Evolutionary conservation across 345 rosid species (phyloP), one percentile per base, ranked within the genome.

Genomic region (Moricandia moricandioides): DNA sequence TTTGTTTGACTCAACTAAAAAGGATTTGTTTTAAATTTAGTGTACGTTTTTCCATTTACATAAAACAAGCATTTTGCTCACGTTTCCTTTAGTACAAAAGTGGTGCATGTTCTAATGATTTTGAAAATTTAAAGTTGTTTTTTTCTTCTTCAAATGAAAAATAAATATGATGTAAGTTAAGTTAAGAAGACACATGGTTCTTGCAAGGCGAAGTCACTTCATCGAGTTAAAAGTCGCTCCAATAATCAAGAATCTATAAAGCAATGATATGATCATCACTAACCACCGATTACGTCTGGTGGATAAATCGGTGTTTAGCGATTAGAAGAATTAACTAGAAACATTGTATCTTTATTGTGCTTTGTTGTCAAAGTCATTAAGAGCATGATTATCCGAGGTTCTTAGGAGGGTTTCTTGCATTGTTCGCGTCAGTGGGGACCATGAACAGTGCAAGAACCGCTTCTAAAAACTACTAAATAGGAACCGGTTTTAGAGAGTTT

Each of bases 181-280:
- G 63, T 43, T 39, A 27, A 14, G 59, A 45, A 47, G 47, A 61
- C 26, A 9, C 17, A 62, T 63, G 56, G 52, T 72, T 72, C 61
- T 72, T 72, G 69, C 55, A 35, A 52, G 54, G 18, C 54, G 8
- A 62, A 72, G 62, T 63, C n/a, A 63, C 76, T 24, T 63, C 54
- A 35, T 24, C 17, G 27, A 34, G 37, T 62, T 35, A 6, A 34
- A 31, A 30, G 39, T n/a, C 63, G 33, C n/a, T 58, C 37, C 24
- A 55, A 55, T 11, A 24, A 21, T 55, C 59, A 21, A 54, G 30
- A 54, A 21, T 4, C n/a, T 4, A 54, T 54, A 21, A 54, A 9
- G 59, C 30, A 21, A 18, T 54, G 29, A 54, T 54, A 52, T 8
- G 12, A 21, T 21, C 59, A 21, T 21, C 59, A 2, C 14, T 24